Base-by-base conservation (phyloP, 2,329 filamentous ascomycete genomes). In the Anisogramma anomala region DNA sequence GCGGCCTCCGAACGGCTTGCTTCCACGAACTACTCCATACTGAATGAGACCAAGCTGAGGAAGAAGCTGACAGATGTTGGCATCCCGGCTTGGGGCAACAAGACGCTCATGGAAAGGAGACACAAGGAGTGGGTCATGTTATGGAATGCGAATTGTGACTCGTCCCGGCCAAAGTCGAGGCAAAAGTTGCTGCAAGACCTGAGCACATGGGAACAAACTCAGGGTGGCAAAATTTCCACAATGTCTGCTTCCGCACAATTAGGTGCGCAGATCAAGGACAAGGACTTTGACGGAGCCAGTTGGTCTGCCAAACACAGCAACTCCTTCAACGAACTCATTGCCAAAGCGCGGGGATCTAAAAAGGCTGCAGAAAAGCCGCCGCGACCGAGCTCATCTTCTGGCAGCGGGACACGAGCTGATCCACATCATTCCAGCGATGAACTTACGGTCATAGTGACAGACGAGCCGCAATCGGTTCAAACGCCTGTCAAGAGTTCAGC, bases 111-210 rank as follows among this genome's bases (percentile, higher is more conserved):
- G 40, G 82, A 89, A 56, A 74, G 72, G 49, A 75, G 93, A 14
- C 88, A 96, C 54, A 84, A 76, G 18, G 91, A 98, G 60, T 98
- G 88, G 88, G 72, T 91, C 38, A 95, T 91, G 27, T 64, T 98
- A 14, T 95, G 86, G 82, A 98, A 98, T 58, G 84, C 93, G 9
- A 98, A 98, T 57, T 94, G 87, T 61, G 91, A 98, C 59, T 82
- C 88, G 2, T 74, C 73, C 26, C 66, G 67, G 2, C 86, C 86
- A 0, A 83, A 82, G 55, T 68, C 69, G 9, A 85, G 84, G 48
- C 55, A 63, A 6, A 80, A 91, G 43, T 60, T 98, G 4, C 61
- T 94, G 13, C 75, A 74, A 11, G 89, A 96, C 46, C 60, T 98
- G 10, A 82, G 89, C 17, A 62, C 74, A 1, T 96, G 91, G 89